Percentiles rank a stretch among this genome's conserved stretches.
phyloP scores from a whole-genome alignment of 208 protist genomes.

The Trichomonas tenax region DNA sequence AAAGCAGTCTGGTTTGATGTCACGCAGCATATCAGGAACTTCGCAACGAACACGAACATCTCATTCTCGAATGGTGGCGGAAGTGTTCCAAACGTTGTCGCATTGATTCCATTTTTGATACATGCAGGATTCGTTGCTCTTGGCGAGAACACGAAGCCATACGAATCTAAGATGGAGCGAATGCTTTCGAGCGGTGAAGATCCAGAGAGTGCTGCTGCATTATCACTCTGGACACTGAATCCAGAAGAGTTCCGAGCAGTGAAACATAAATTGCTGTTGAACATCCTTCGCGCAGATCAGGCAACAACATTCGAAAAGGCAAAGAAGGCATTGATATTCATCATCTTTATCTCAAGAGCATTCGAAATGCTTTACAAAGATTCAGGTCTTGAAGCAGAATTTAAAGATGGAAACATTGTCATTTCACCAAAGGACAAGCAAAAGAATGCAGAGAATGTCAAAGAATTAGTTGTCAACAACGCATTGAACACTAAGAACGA shows the following conservation, averaged over 20 bases:
- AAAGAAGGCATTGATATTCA: neutral
- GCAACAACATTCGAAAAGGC: neutral
- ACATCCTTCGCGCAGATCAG: neutral
- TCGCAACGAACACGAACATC: neutral
- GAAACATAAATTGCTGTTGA: neutral
- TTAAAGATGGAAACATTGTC: neutral
- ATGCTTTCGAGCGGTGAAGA: neutral
- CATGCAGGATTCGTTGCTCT: neutral
- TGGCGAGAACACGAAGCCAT: neutral
- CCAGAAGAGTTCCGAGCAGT: neutral
- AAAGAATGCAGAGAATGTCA: neutral
- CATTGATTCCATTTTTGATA: neutral
- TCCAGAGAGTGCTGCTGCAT: neutral
- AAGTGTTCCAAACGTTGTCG: neutral
- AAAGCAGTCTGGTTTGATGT: neutral
- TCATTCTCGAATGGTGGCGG: neutral
- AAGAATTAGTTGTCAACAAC: too few relatives aligned
- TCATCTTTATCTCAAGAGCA: neutral
- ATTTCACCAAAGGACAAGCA: neutral
- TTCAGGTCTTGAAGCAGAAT: neutral
- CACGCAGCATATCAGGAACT: neutral
- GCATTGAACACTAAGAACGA: neutral
- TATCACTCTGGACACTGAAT: neutral
- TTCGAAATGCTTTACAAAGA: neutral
- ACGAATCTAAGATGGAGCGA: neutral